Percentiles rank a stretch among this genome's conserved stretches.
Evolutionary conservation across 352 stramenopile species (phyloP).

Genomic region (Globisporangium cylindrosporum): DNA sequence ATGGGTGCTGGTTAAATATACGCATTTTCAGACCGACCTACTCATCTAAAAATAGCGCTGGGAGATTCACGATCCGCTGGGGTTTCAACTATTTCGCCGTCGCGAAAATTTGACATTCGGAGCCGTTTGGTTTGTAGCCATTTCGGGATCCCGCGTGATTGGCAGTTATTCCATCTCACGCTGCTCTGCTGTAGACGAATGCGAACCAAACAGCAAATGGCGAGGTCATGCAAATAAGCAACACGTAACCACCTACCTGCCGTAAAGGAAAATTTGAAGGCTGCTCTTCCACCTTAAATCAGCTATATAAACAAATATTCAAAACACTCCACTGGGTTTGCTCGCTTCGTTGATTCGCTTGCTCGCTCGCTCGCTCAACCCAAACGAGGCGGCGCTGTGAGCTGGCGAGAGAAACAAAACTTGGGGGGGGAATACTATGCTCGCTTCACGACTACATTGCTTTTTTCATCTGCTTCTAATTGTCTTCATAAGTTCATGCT

Average conservation of each 20-base stretch:
- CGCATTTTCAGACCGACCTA: neutral
- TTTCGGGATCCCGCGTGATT: neutral
- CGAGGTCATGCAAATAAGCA: neutral
- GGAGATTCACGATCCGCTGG: neutral
- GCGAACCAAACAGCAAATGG: neutral
- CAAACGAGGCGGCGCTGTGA: neutral
- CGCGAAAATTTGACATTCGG: neutral
- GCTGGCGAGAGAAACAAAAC: neutral
- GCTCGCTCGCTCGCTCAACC: neutral
- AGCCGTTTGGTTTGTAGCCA: neutral
- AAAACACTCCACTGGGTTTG: constrained; percentile 32
- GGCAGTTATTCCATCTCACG: neutral
- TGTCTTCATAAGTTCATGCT: constrained; percentile 25
- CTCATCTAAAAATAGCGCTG: neutral
- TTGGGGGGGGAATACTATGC: constrained; percentile 7
- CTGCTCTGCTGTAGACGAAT: neutral
- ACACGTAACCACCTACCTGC: neutral
- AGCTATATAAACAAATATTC: constrained; percentile 50
- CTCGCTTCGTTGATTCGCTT: neutral
- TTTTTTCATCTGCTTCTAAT: neutral
- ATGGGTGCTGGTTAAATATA: neutral
- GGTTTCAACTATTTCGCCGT: neutral
- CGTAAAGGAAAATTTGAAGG: neutral
- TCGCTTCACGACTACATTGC: constrained; percentile 3
- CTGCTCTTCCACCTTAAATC: constrained; percentile 5